These are phyloP conservation scores for Pseudoperonospora humuli DNA, from an alignment of 352 stramenopile species.

Conservation along the genomic window DNA sequence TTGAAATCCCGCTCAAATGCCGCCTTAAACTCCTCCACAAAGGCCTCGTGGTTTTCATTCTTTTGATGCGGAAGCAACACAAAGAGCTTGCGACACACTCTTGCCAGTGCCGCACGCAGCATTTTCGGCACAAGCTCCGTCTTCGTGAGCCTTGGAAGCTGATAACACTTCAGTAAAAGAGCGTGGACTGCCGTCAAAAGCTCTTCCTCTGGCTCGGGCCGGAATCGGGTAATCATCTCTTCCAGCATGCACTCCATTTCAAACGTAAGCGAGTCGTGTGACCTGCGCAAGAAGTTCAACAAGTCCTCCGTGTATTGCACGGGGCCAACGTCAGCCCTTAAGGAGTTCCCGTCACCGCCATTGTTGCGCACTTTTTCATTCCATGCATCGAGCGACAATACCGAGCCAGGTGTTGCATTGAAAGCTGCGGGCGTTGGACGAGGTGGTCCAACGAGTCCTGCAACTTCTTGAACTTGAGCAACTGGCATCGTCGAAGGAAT, in stretches of 20 bases:
- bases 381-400: conserved; percentile 70
- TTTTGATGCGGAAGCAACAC: conserved; percentile 70
- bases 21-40: conserved; percentile 83
- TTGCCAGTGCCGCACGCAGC: conserved; percentile 83
- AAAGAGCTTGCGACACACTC: conserved; percentile 92
- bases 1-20: conserved; percentile 85
- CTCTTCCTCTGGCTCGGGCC: conserved; percentile 95
- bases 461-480: conserved; percentile 59
- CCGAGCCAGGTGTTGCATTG: conserved; percentile 47
- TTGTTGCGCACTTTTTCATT: conserved; percentile 45
- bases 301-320: conserved; percentile 89
- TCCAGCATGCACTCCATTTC: conserved; percentile 98
- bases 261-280: conserved; percentile 83
- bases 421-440: conserved; percentile 56
- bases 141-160: conserved; percentile 72
- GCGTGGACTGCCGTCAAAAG: conserved; percentile 93
- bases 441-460: conserved; percentile 62
- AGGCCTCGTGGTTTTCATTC: conserved; percentile 82
- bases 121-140: conserved; percentile 81
- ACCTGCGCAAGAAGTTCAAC: conserved; percentile 92
- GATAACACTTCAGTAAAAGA: conserved; percentile 92
- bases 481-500: conserved; percentile 50
- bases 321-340: conserved; percentile 67
- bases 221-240: conserved; percentile 97
- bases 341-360: conserved; percentile 19